Percentiles rank a stretch among this genome's conserved stretches.
phyloP scores from a whole-genome alignment of 192 early-diverging fungal species.

The Coemansia sp. region DNA sequence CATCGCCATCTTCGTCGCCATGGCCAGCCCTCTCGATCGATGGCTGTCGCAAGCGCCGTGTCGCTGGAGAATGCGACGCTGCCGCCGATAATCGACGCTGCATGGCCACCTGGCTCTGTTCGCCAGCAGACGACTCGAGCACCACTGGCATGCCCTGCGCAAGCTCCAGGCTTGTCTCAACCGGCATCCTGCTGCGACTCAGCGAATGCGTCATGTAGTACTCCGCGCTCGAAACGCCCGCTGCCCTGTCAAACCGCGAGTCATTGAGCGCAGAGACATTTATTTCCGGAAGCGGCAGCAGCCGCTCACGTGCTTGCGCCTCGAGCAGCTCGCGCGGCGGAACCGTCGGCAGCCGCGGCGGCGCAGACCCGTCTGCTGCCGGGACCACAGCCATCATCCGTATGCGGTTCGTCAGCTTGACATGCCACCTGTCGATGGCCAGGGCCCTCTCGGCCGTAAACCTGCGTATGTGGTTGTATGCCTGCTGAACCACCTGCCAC shows the following conservation, averaged over 20 bases:
- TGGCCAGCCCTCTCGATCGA: too few species aligned
- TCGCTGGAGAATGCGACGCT: too few species aligned
- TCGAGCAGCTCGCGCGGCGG: slow-evolving; percentile 44
- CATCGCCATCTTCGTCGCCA: too few species aligned
- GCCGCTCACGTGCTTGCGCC: slow-evolving; percentile 20
- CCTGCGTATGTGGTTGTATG: slow-evolving; percentile 17
- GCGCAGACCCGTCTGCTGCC: slow-evolving; percentile 47
- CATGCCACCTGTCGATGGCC: slow-evolving; percentile 33
- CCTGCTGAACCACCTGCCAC: slow-evolving; percentile 51
- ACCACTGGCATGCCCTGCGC: not conserved
- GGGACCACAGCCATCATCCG: slow-evolving; percentile 48
- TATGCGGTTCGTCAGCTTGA: slow-evolving; percentile 44
- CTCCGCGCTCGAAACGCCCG: slow-evolving; percentile 31
- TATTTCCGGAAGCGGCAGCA: slow-evolving; percentile 42
- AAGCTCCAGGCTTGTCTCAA: not conserved
- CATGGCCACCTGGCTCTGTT: too few species aligned
- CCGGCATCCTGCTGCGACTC: not conserved
- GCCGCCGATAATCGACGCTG: too few species aligned
- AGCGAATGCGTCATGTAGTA: slow-evolving; percentile 40
- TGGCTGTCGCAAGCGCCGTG: too few species aligned
- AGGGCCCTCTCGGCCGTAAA: slow-evolving; percentile 35
- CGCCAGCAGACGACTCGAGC: too few species aligned
- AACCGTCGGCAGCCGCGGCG: slow-evolving; percentile 32
- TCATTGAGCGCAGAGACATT: slow-evolving; percentile 35
- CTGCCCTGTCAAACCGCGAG: slow-evolving; percentile 19